A percentile compares a stretch with the other conserved stretches of the same genome.
Conservation (phyloP, 2,329 filamentous ascomycete species). For the Monilinia vaccinii-corymbosi region DNA sequence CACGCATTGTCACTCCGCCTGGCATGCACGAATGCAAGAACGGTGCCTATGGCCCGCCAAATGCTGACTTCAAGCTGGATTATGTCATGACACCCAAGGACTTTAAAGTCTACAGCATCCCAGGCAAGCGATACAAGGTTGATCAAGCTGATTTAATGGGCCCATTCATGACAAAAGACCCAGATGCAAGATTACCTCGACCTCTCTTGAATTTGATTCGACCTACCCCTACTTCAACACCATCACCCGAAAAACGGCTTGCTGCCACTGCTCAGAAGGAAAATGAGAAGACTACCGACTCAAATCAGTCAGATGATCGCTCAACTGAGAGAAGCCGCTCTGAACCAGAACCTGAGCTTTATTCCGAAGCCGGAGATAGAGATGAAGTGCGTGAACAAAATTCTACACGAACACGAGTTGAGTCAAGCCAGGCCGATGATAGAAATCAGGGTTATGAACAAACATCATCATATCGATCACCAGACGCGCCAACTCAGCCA, state of each 20-base stretch:
- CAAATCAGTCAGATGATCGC: slow-evolving; percentile 12
- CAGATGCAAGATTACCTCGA: slow-evolving; percentile 28
- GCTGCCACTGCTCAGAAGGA: slow-evolving; percentile 2
- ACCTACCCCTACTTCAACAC: slow-evolving; percentile 49
- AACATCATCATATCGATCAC: not conserved
- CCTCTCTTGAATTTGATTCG: slow-evolving; percentile 52
- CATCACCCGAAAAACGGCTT: slow-evolving; percentile 36
- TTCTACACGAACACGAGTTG: not conserved
- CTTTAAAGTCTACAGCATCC: slow-evolving; percentile 31
- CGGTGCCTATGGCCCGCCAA: slow-evolving; percentile 46
- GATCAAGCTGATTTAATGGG: slow-evolving; percentile 31
- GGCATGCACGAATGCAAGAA: slow-evolving; percentile 39
- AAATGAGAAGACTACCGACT: slow-evolving; percentile 9
- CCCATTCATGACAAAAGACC: slow-evolving; percentile 20
- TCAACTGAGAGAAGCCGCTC: not conserved
- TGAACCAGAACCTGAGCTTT: not conserved
- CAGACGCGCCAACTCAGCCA: not conserved
- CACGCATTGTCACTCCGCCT: slow-evolving; percentile 47
- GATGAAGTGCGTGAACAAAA: not conserved
- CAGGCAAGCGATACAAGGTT: slow-evolving; percentile 25
- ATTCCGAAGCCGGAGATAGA: not conserved
- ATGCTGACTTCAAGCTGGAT: slow-evolving; percentile 56
- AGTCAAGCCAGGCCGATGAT: not conserved
- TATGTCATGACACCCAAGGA: slow-evolving; percentile 47
- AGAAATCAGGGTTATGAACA: not conserved